These are phyloP conservation scores for Patellifolia procumbens DNA, from an alignment of 179 eudicot species.

Conservation along the genomic window DNA sequence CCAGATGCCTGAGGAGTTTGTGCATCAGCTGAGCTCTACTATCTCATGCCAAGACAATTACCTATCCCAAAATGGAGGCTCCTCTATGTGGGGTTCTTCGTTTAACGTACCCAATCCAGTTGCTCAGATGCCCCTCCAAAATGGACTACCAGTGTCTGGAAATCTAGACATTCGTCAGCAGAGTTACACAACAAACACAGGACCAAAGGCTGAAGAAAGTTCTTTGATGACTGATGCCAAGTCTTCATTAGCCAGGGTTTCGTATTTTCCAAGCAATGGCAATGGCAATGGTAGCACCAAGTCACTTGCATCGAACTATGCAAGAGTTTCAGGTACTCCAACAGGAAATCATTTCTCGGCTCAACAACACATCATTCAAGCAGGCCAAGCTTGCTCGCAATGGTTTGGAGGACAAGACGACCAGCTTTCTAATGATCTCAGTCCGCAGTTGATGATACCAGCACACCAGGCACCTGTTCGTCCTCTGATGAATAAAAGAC, in stretches of 20 bases:
- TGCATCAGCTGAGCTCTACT: background rate
- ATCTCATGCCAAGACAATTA: background rate
- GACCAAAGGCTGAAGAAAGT: conserved; percentile 33
- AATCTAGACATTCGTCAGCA: conserved; percentile 19
- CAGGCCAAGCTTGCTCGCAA: conserved; percentile 13
- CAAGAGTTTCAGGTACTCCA: conserved; percentile 17
- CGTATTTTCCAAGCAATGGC: conserved; percentile 26
- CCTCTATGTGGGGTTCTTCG: conserved; percentile 20
- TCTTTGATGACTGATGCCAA: conserved; percentile 37
- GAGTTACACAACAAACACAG: conserved; percentile 30
- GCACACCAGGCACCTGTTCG: conserved; percentile 25
- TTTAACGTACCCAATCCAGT: conserved; percentile 18
- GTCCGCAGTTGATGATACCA: conserved; percentile 21
- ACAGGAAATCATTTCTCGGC: conserved; percentile 20
- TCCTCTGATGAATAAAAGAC: conserved; percentile 35
- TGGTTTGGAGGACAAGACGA: conserved; percentile 16
- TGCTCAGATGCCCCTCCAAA: conserved; percentile 23
- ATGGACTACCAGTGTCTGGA: conserved; percentile 19
- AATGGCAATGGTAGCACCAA: conserved; percentile 20
- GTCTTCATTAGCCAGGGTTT: conserved; percentile 25
- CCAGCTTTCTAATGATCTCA: conserved; percentile 16
- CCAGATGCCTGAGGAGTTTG: no score
- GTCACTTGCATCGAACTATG: conserved; percentile 31
- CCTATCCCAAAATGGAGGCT: conserved; percentile 20
- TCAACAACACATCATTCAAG: conserved; percentile 18